phyloP scores from a whole-genome alignment of 2,329 filamentous ascomycete species.

The Fusarium coffeatum region DNA sequence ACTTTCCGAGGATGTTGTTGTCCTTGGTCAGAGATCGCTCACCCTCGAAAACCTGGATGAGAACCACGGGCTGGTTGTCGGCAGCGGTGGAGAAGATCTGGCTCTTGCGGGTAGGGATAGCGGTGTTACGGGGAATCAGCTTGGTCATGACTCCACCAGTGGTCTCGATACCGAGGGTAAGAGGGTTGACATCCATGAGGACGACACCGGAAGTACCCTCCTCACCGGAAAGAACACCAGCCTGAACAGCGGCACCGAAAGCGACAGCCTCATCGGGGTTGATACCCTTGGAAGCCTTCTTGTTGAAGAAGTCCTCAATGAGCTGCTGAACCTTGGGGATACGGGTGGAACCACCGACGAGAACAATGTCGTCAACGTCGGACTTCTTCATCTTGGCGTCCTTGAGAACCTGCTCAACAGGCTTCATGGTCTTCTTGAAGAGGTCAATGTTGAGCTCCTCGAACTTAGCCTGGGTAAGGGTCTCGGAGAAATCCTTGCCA shows the following conservation, averaged over 20 bases:
- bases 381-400: conserved; percentile 97
- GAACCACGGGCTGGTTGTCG: conserved; percentile 94
- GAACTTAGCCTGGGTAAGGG: conserved; percentile 97
- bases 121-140: conserved; percentile 93
- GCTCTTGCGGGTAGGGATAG: conserved; percentile 95
- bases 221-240: conserved; percentile 92
- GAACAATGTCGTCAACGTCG: conserved; percentile 95
- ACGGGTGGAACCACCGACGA: conserved; percentile 98
- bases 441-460: conserved; percentile 99
- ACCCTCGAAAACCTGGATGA: conserved; percentile 96
- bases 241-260: conserved; percentile 96
- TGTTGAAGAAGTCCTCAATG: conserved; percentile 95
- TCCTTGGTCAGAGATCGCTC: conserved; percentile 95
- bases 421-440: conserved; percentile 99
- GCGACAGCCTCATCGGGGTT: conserved; percentile 99
- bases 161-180: conserved; percentile 97
- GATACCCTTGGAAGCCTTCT: conserved; percentile 99
- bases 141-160: conserved; percentile 98
- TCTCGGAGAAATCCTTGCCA: conserved; percentile 98
- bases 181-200: conserved; percentile 96
- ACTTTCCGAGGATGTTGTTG: conserved; percentile 97
- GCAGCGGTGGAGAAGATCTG: conserved; percentile 98
- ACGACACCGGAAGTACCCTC: conserved; percentile 82
- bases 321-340: conserved; percentile 97
- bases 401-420: conserved; percentile 98